Evolutionary conservation across 768 basidiomycete genomes (phyloP).

Genomic region (Trichaptum fuscoviolaceum): DNA sequence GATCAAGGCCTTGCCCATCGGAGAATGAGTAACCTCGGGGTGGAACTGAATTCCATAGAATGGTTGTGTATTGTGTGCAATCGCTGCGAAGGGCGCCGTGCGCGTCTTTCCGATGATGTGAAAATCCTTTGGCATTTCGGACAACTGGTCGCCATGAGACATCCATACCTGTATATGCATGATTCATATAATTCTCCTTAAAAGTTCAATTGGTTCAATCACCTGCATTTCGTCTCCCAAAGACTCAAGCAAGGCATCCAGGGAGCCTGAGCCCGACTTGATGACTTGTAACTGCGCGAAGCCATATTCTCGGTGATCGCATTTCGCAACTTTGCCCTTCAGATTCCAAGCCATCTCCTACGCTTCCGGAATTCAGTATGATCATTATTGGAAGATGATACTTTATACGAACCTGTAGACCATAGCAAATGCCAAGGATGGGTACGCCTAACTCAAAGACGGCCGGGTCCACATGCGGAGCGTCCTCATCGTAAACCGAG

Average conservation of each 20-base stretch:
- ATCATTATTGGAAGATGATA: not conserved
- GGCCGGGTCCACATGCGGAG: constrained; percentile 91
- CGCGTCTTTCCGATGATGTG: constrained; percentile 82
- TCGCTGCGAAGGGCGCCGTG: constrained; percentile 87
- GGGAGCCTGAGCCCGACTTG: constrained; percentile 40
- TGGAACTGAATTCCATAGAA: constrained; percentile 99
- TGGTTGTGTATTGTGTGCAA: constrained; percentile 84
- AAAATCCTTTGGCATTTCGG: constrained; percentile 74
- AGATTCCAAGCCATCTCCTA: constrained; percentile 93
- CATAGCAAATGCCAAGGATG: constrained; percentile 96
- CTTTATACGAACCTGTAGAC: constrained; percentile 65
- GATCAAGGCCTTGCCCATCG: constrained; percentile 85
- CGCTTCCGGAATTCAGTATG: not conserved
- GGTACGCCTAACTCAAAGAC: constrained; percentile 87
- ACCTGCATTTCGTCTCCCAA: constrained; percentile 91
- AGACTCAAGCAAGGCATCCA: constrained; percentile 79
- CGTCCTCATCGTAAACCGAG: constrained; percentile 90
- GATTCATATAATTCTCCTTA: constrained; percentile 1
- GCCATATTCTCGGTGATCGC: constrained; percentile 94
- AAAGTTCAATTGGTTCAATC: constrained; percentile 10
- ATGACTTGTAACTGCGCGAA: constrained; percentile 76
- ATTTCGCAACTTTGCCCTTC: constrained; percentile 78
- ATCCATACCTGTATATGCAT: constrained; percentile 81
- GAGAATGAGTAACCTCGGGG: constrained; percentile 95
- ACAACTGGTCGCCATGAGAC: constrained; percentile 97